These are phyloP conservation scores for Gaultheria prostrata DNA, from an alignment of 148 eudicot genomes.

Conservation along the genomic window DNA sequence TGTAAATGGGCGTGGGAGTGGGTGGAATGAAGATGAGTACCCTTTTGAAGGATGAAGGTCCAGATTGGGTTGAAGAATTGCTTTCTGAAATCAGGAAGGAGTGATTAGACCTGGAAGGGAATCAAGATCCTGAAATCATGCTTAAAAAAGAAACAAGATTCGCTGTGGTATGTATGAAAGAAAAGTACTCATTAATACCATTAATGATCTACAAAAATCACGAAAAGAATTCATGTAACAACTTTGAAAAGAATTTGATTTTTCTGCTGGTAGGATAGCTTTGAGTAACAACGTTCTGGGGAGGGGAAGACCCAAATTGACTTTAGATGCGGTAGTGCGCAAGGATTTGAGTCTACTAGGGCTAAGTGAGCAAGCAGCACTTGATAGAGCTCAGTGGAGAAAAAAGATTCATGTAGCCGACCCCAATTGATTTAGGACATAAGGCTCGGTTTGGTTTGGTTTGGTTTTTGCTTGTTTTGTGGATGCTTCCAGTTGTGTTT, in stretches of 20 bases:
- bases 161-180: background rate
- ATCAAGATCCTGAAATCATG: background rate
- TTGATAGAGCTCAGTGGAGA: too few relatives aligned
- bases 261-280: too few relatives aligned
- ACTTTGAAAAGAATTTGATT: background rate
- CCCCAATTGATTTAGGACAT: too few relatives aligned
- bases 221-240: background rate
- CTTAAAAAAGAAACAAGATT: background rate
- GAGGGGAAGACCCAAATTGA: too few relatives aligned
- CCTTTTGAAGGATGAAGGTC: constrained; percentile 10
- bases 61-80: background rate
- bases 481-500: too few relatives aligned
- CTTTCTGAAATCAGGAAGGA: constrained; percentile 7
- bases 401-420: too few relatives aligned
- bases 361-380: too few relatives aligned
- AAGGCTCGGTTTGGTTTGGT: too few relatives aligned
- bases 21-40: background rate
- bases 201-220: background rate
- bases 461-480: too few relatives aligned
- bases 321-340: too few relatives aligned
- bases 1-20: background rate
- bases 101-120: constrained; percentile 1
- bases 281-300: too few relatives aligned
- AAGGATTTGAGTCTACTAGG: too few relatives aligned
- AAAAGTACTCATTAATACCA: background rate